Evolutionary conservation across 2,329 filamentous ascomycete genomes (phyloP).

Genomic region (Alternaria tenuissima): DNA sequence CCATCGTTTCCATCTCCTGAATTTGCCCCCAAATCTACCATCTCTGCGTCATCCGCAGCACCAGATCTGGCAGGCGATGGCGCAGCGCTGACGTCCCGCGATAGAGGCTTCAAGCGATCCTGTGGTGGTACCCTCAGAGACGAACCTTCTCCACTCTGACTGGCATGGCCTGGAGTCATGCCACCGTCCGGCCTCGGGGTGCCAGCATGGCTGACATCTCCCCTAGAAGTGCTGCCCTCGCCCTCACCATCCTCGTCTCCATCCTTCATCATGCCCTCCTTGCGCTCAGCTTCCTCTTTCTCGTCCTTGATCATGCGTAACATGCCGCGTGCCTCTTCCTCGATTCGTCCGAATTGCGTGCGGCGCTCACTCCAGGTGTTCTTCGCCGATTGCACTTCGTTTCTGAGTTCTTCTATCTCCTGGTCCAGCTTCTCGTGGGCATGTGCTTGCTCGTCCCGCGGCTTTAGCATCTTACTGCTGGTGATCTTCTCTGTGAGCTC

Average conservation of each 20-base stretch:
- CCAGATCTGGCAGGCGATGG: conserved; percentile 38
- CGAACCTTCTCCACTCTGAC: conserved; percentile 42
- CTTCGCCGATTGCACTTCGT: conserved; percentile 82
- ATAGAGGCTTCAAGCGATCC: conserved; percentile 43
- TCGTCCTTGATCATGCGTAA: conserved; percentile 88
- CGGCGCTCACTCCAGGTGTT: conserved; percentile 84
- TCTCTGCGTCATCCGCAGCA: conserved; percentile 39
- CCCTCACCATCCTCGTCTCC: conserved; percentile 52
- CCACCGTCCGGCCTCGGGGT: conserved; percentile 56
- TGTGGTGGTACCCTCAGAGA: conserved; percentile 43
- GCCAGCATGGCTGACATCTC: conserved; percentile 52
- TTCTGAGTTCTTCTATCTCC: conserved; percentile 86
- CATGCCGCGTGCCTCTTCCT: conserved; percentile 89
- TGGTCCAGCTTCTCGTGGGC: conserved; percentile 83
- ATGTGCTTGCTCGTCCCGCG: conserved; percentile 81
- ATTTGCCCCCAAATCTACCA: conserved; percentile 38
- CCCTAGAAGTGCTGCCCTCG: conserved; percentile 50
- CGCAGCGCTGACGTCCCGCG: conserved; percentile 36
- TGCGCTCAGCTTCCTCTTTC: conserved; percentile 90
- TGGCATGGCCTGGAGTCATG: conserved; percentile 51
- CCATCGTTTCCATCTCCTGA: conserved; percentile 35
- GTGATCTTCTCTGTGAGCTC: conserved; percentile 88
- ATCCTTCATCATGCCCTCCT: conserved; percentile 70
- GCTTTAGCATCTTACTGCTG: conserved; percentile 77
- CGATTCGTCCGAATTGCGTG: conserved; percentile 86